These are phyloP conservation scores for Xylaria sp. DNA, from an alignment of 2,329 filamentous ascomycete genomes.

Conservation along the genomic window DNA sequence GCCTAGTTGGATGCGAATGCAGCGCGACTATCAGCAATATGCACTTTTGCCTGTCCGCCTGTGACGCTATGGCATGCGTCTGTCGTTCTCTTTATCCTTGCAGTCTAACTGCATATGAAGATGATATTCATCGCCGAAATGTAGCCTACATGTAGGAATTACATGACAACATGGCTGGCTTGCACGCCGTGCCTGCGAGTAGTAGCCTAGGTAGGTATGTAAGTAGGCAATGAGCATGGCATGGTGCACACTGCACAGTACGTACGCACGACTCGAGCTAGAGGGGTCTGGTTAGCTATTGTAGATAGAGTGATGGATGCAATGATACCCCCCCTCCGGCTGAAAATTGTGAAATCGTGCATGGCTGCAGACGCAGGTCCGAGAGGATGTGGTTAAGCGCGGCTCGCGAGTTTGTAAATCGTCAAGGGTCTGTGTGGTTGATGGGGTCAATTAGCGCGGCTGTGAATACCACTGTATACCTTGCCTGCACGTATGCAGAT, in stretches of 20 bases:
- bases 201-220: too few species aligned
- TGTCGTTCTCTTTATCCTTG: neutral
- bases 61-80: neutral
- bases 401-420: constrained; percentile 26
- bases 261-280: constrained; percentile 9
- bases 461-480: constrained; percentile 12
- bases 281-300: constrained; percentile 27
- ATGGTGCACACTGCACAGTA: neutral
- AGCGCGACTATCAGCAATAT: neutral
- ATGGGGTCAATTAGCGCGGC: constrained; percentile 21
- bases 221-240: neutral
- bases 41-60: too few species aligned
- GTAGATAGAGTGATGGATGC: constrained; percentile 14
- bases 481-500: constrained; percentile 1
- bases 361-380: constrained; percentile 46
- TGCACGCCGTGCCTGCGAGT: too few species aligned
- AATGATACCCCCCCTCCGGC: constrained; percentile 11
- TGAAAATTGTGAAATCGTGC: constrained; percentile 29
- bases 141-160: neutral
- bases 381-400: constrained; percentile 45
- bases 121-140: neutral
- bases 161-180: neutral
- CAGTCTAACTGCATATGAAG: neutral
- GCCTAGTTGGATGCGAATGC: neutral
- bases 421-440: constrained; percentile 15